These are phyloP conservation scores for Picochlorum sp. DNA, from an alignment of 139 green algal species.

Conservation along the genomic window DNA sequence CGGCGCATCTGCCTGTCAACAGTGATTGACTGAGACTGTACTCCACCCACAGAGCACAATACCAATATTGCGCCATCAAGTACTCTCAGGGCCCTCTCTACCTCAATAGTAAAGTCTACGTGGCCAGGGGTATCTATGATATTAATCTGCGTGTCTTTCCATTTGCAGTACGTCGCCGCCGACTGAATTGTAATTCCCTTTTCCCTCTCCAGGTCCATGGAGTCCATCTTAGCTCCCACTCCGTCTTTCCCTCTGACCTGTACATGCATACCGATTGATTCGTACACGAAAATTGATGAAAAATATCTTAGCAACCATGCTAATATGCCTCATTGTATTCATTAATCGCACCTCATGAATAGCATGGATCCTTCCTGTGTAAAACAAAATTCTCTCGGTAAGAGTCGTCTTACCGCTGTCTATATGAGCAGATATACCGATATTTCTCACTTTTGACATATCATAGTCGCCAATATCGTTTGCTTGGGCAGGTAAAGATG, in stretches of 20 bases:
- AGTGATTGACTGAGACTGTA: conserved; percentile 92
- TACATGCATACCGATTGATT: neutral
- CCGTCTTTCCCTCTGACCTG: conserved; percentile 92
- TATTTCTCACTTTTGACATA: conserved; percentile 68
- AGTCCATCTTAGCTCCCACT: conserved; percentile 98
- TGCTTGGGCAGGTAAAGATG: neutral
- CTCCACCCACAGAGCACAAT: conserved; percentile 82
- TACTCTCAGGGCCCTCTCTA: conserved; percentile 91
- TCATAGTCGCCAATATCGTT: conserved; percentile 10
- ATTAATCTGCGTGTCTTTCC: conserved; percentile 93
- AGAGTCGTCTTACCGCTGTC: conserved; percentile 98
- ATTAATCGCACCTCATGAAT: conserved; percentile 99
- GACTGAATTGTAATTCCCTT: conserved; percentile 99
- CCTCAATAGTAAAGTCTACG: conserved; percentile 99
- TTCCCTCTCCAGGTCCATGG: conserved; percentile 96
- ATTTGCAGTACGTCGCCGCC: conserved; percentile 50
- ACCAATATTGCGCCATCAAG: conserved; percentile 95
- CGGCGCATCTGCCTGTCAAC: conserved; percentile 93
- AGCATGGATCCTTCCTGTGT: conserved; percentile 90
- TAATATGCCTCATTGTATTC: neutral
- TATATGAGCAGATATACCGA: conserved; percentile 97
- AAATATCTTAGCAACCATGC: neutral
- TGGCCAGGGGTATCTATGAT: conserved; percentile 97
- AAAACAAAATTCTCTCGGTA: conserved; percentile 97
- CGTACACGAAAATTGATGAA: neutral